Base-by-base conservation (phyloP, 2,329 filamentous ascomycete genomes). In the Periconia digitata region DNA sequence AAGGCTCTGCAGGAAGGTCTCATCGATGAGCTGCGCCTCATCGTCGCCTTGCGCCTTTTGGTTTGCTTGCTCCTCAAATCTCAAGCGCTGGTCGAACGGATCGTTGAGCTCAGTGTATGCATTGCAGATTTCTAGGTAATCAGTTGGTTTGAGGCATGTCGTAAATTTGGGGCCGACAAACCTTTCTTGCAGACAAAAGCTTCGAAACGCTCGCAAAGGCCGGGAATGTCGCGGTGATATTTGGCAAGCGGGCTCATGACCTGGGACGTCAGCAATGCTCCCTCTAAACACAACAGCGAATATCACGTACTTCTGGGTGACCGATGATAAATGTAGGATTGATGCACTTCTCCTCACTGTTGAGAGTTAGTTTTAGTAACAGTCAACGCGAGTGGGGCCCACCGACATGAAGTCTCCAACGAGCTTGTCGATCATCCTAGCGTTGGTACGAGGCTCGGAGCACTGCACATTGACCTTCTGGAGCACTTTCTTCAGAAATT, bases 31-130 rank as follows among this genome's bases (percentile, higher is more conserved):
- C 77, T 97, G 94, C 1, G 92, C 95, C 77, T 99, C 95, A 62
- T 97, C 91, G 59, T 99, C 95, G 68, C 95, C 94, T 76, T 95
- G 90, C 6, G 85, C 90, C 83, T 97, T 52, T 79, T 97, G 92
- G 63, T 83, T 81, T 8, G 92, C 92, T 76, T 97, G 92, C 82
- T 96, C 92, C 73, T 96, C 91, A 42, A 70, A 70, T 95, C 63
- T 53, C 44, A 62, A 76, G 53, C 94, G 85, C 79, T 99, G 94
- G 74, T 96, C 92, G 65, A 95, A 92, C 47, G 92, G 91, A 66
- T 96, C 90, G 80, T 95, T 95, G 82, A 99, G 86, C 84, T 99
- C 94, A 34, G 92, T 97, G 77, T 96, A 95, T 6, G 92, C 92
- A 69, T 99, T 97, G 66, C 87, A 87, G 60, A 97, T 96, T 72